Evolutionary conservation across 495 filamentous ascomycete species (phyloP), one percentile per base, ranked within the genome.

Genomic region (Ascobolus immersus): DNA sequence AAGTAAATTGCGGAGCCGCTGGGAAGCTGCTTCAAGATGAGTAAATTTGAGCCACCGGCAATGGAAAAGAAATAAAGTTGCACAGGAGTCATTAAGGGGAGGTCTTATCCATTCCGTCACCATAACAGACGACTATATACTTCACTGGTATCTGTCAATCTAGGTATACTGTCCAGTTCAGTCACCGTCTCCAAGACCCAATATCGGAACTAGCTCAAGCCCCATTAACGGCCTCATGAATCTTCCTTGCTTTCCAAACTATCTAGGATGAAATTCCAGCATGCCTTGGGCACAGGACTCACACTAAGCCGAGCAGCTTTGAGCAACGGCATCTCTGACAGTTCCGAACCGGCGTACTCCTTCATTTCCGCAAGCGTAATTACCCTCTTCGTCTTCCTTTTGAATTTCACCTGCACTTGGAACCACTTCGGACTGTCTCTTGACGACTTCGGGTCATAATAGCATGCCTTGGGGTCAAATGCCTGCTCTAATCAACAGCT

Each of bases 371-470:
- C 63, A 36, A 93, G 57, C 6, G 63, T 66, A 32, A 93, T 60
- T 3, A 68, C 60, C n/a, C 63, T 57, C n/a, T 52, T 48, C 39
- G 94, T 73, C 53, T 89, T 92, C 45, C 64, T 65, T 33, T 70
- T 64, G 51, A 90, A 92, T 45, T 69, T 61, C 28, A 96, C 86
- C 34, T 84, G 71, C 14, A 94, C 86, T 24, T 78, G 63, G 23
- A 66, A 72, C 86, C 86, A 96, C 46, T 72, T 82, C 5, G 79
- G 79, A 25, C 73, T 64, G n/a, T 72, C 65, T n/a, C 62, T 68
- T 23, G 65, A 62, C 12, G 60, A 66, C 42, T 73, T 77, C 5
- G 73, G 52, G 48, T 92, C 84, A 45, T 77, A 89, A 51, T 92
- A 92, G 0, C 79, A 74, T 20, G 72, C 65, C 17, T 61, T 57